Conservation (phyloP, 805 yeast species). For the Wickerhamomyces canadensis region DNA sequence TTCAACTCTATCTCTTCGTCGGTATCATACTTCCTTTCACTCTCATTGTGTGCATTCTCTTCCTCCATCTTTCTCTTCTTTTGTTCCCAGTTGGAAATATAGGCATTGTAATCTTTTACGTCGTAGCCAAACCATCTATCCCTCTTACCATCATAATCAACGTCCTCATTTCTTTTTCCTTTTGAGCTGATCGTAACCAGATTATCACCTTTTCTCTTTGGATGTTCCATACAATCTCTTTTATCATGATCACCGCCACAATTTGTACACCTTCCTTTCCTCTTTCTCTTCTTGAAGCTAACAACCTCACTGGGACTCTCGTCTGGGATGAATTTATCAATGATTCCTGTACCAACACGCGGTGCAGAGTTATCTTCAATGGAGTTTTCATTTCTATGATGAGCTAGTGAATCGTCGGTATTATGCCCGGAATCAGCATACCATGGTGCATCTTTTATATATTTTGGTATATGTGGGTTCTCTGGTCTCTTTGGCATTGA, state of each 20-base stretch:
- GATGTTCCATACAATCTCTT: constrained; percentile 55
- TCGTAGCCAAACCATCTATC: constrained; percentile 61
- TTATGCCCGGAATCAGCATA: constrained; percentile 25
- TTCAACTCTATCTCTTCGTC: constrained; percentile 39
- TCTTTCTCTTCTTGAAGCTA: constrained; percentile 6
- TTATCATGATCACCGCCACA: constrained; percentile 52
- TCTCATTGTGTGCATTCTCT: constrained; percentile 10
- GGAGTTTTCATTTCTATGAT: constrained; percentile 39
- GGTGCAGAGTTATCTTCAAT: constrained; percentile 39
- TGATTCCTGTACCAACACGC: constrained; percentile 50
- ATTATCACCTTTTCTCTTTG: constrained; percentile 26
- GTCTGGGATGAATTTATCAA: constrained; percentile 34
- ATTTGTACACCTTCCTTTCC: constrained; percentile 44
- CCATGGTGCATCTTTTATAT: constrained; percentile 37
- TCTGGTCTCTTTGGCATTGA: constrained; percentile 1
- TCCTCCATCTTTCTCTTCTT: constrained; percentile 23
- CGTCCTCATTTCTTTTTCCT: constrained; percentile 20
- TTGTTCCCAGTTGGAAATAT: constrained; percentile 40
- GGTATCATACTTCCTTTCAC: constrained; percentile 26
- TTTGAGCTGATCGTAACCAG: constrained; percentile 4
- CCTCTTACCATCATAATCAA: constrained; percentile 26
- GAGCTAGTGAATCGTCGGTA: constrained; percentile 43
- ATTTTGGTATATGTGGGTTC: constrained; percentile 36
- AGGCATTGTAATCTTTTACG: constrained; percentile 51
- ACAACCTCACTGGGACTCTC: constrained; percentile 1